A percentile compares a stretch with the other conserved stretches of the same genome.
These are phyloP conservation scores for Phytophthora cryptogea DNA, from an alignment of 352 stramenopile species.

Conservation along the genomic window DNA sequence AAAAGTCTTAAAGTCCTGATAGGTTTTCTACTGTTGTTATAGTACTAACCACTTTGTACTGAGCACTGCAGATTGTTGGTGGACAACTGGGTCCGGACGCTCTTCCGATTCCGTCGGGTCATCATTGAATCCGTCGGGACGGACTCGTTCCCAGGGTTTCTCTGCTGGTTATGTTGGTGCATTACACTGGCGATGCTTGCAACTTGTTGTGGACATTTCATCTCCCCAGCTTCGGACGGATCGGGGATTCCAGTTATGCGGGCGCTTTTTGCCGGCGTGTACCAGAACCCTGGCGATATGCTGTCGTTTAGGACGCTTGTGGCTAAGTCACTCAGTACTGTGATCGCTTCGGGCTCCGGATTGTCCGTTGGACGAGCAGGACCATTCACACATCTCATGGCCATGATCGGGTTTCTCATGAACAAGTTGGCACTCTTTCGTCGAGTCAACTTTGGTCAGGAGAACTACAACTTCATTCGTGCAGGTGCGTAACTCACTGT, in stretches of 20 bases:
- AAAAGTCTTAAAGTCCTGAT: background rate
- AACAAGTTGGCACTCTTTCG: slow-evolving; percentile 68
- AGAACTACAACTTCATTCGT: slow-evolving; percentile 79
- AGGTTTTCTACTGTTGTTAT: background rate
- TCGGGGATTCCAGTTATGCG: slow-evolving; percentile 85
- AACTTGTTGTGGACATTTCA: slow-evolving; percentile 63
- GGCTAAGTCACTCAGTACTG: slow-evolving; percentile 71
- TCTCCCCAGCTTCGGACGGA: slow-evolving; percentile 68
- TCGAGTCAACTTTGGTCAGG: slow-evolving; percentile 69
- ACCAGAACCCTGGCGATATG: slow-evolving; percentile 80
- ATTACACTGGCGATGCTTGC: slow-evolving; percentile 53
- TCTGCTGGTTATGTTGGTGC: slow-evolving; percentile 75
- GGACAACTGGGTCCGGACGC: slow-evolving; percentile 69
- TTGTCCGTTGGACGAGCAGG: slow-evolving; percentile 74
- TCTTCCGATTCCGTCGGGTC: slow-evolving; percentile 62
- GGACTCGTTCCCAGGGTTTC: slow-evolving; percentile 67
- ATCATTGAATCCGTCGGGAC: slow-evolving; percentile 61
- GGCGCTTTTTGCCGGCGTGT: slow-evolving; percentile 79
- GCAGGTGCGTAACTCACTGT: slow-evolving; percentile 38
- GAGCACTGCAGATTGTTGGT: slow-evolving; percentile 54
- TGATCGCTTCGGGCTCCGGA: slow-evolving; percentile 69
- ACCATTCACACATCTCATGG: slow-evolving; percentile 79
- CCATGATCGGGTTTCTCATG: slow-evolving; percentile 76
- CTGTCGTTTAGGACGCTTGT: slow-evolving; percentile 73
- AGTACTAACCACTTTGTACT: background rate